Conservation (phyloP, 2,329 filamentous ascomycete species). For the Colletotrichum tamarilloi region DNA sequence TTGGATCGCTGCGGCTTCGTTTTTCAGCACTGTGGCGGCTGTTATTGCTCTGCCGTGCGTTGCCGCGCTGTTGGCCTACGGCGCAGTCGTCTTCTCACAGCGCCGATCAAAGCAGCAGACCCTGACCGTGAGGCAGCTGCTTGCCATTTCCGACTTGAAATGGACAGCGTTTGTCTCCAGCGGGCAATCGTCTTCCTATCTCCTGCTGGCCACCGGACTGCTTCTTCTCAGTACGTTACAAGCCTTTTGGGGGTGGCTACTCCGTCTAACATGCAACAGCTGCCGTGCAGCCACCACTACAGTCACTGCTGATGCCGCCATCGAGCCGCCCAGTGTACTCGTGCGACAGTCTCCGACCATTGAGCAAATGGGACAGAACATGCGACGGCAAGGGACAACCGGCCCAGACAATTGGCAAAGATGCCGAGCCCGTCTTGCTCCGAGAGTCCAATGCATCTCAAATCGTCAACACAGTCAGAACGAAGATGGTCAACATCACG, state of each 20-base stretch:
- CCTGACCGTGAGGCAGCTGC: conserved; percentile 27
- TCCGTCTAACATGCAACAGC: conserved; percentile 4
- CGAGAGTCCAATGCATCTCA: conserved; percentile 2
- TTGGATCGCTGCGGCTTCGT: conserved; percentile 23
- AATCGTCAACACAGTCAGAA: conserved; percentile 9
- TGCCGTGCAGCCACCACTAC: conserved; percentile 27
- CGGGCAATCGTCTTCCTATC: conserved; percentile 19
- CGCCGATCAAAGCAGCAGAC: conserved; percentile 20
- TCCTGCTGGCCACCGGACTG: conserved; percentile 21
- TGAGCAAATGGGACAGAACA: conserved; percentile 25
- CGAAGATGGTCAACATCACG: conserved; percentile 20
- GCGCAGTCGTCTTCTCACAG: conserved; percentile 32
- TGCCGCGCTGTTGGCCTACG: conserved; percentile 28
- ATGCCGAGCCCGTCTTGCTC: conserved; percentile 24
- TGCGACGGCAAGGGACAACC: not conserved
- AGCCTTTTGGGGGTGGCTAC: not conserved
- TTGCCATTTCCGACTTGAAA: conserved; percentile 28
- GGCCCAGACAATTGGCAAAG: conserved; percentile 21
- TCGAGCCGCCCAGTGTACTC: conserved; percentile 23
- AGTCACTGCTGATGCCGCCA: conserved; percentile 25
- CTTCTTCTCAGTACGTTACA: conserved; percentile 16
- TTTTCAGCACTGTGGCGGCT: conserved; percentile 30
- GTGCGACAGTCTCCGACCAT: conserved; percentile 11
- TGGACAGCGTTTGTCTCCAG: conserved; percentile 29
- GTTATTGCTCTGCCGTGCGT: conserved; percentile 31